Evolutionary conservation across 73 alveolate genomes (phyloP).

Genomic region (Uronychia setigera): DNA sequence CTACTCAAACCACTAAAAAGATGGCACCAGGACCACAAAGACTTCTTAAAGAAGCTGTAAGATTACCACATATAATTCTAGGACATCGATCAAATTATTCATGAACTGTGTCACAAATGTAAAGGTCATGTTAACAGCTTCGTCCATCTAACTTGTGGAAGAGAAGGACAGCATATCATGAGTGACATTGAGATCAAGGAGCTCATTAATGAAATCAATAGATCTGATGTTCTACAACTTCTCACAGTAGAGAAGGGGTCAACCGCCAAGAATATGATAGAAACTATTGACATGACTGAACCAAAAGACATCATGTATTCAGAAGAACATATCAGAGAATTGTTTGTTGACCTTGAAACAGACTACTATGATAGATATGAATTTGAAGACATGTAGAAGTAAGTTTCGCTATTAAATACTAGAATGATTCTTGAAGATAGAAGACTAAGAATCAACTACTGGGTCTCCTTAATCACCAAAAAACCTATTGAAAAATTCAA

Average conservation of each 20-base stretch:
- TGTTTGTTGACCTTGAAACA: slow-evolving; percentile 82
- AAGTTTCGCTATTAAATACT: neutral
- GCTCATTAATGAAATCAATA: slow-evolving; percentile 90
- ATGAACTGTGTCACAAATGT: slow-evolving; percentile 83
- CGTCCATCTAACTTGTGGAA: slow-evolving; percentile 92
- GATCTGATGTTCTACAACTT: slow-evolving; percentile 83
- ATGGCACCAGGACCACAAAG: slow-evolving; percentile 71
- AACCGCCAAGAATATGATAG: slow-evolving; percentile 94
- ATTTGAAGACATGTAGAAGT: slow-evolving; percentile 86
- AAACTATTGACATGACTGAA: slow-evolving; percentile 82
- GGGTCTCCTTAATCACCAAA: slow-evolving; percentile 93
- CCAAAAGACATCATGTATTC: slow-evolving; percentile 91
- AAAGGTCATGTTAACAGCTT: slow-evolving; percentile 82
- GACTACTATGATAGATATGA: slow-evolving; percentile 95
- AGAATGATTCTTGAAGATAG: slow-evolving; percentile 91
- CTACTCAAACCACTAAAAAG: slow-evolving; percentile 52
- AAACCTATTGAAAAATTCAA: slow-evolving; percentile 94
- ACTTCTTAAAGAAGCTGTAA: slow-evolving; percentile 68
- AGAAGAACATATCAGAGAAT: slow-evolving; percentile 78
- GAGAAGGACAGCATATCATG: slow-evolving; percentile 89
- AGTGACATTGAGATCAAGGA: slow-evolving; percentile 91
- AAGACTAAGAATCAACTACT: slow-evolving; percentile 93
- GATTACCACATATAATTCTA: slow-evolving; percentile 7
- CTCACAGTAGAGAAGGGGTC: slow-evolving; percentile 93
- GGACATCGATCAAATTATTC: slow-evolving; percentile 53